These are phyloP conservation scores for Geotrichum histeridarum DNA, from an alignment of 1,139 yeast species.

Conservation along the genomic window DNA sequence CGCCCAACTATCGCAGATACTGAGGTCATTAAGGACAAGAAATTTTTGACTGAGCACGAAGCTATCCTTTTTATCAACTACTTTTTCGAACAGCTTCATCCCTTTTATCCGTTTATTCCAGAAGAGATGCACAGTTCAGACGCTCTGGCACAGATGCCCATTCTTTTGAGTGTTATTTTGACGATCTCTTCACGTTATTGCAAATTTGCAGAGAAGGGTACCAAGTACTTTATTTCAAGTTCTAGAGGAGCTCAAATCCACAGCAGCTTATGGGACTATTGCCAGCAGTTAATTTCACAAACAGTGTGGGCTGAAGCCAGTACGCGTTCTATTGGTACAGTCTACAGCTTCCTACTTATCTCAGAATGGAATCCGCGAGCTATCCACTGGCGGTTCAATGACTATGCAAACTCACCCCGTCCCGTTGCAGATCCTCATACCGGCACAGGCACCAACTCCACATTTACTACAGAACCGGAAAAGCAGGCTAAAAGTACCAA, in stretches of 20 bases:
- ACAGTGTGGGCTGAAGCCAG: constrained; percentile 95
- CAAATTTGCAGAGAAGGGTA: constrained; percentile 22
- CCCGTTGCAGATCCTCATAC: constrained; percentile 15
- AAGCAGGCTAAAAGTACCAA: not conserved
- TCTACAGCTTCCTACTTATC: constrained; percentile 75
- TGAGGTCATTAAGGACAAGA: constrained; percentile 59
- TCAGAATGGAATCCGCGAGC: constrained; percentile 97
- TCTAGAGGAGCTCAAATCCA: constrained; percentile 40
- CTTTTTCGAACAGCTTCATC: constrained; percentile 77
- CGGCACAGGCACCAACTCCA: not conserved
- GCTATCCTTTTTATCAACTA: constrained; percentile 58
- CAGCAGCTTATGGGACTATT: constrained; percentile 75
- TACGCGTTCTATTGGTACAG: constrained; percentile 80
- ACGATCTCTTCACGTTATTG: constrained; percentile 72
- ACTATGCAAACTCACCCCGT: constrained; percentile 64
- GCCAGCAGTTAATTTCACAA: constrained; percentile 74
- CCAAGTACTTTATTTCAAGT: constrained; percentile 17
- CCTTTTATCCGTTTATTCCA: constrained; percentile 85
- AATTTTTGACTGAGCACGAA: constrained; percentile 61
- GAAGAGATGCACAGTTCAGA: constrained; percentile 62
- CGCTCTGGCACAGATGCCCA: constrained; percentile 70
- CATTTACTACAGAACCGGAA: not conserved
- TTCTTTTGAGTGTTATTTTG: constrained; percentile 70
- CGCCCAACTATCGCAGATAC: constrained; percentile 46
- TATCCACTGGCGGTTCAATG: constrained; percentile 83